Conservation (phyloP, 352 stramenopile species). For the Globisporangium canariense region DNA sequence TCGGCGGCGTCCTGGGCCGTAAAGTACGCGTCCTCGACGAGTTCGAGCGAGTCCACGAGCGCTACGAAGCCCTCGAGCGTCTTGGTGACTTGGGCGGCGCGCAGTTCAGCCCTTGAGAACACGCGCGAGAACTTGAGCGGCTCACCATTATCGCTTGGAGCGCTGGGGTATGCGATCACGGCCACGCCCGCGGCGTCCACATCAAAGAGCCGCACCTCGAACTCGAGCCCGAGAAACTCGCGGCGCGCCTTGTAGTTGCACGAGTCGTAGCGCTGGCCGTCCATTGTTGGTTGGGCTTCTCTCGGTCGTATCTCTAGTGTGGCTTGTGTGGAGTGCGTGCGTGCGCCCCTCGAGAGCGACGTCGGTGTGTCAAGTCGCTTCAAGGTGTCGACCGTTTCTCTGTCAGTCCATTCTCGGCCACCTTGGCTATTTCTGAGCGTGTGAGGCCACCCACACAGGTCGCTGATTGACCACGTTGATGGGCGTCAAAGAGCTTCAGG, state of each 20-base stretch:
- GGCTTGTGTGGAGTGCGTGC: slow-evolving; percentile 4
- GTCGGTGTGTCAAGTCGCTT: no score
- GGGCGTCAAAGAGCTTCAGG: neutral
- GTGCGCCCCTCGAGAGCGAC: no score
- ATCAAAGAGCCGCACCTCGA: slow-evolving; percentile 71
- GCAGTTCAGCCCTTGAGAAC: slow-evolving; percentile 51
- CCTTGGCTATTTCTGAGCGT: neutral
- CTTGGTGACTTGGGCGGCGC: slow-evolving; percentile 37
- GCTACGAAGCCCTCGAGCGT: slow-evolving; percentile 63
- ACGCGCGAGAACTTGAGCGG: slow-evolving; percentile 65
- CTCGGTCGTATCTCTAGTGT: neutral
- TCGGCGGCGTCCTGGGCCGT: slow-evolving; percentile 38
- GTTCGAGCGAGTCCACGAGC: slow-evolving; percentile 62
- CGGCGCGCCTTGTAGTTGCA: slow-evolving; percentile 63
- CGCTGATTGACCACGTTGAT: neutral
- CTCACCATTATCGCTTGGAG: slow-evolving; percentile 19
- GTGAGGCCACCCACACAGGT: no score
- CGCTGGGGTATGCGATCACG: slow-evolving; percentile 46
- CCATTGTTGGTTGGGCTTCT: slow-evolving; percentile 7
- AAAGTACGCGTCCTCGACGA: slow-evolving; percentile 67
- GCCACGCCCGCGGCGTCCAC: slow-evolving; percentile 64
- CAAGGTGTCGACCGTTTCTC: neutral
- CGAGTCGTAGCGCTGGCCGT: slow-evolving; percentile 27
- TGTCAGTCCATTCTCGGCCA: neutral
- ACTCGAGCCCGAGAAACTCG: slow-evolving; percentile 58